Evolutionary conservation across 2,329 filamentous ascomycete species (phyloP).

Genomic region (Fusarium austroafricanum): DNA sequence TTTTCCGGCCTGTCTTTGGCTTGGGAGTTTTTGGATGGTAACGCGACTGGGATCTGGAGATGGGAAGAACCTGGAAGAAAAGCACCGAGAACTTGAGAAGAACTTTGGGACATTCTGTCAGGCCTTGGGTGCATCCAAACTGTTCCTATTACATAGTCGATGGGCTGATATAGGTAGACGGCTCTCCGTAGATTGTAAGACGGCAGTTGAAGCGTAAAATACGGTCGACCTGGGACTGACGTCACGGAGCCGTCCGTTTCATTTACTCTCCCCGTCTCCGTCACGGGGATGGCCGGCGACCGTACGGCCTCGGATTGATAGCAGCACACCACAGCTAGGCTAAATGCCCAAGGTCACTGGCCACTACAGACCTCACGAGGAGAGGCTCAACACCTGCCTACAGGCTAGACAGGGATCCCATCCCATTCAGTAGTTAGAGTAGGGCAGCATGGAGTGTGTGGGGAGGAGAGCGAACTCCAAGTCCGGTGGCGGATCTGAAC

Average conservation of each 20-base stretch:
- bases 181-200: not conserved
- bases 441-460: slow-evolving; percentile 28
- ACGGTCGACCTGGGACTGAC: slow-evolving; percentile 21
- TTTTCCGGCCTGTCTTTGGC: slow-evolving; percentile 10
- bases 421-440: no score
- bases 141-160: not conserved
- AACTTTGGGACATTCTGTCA: not conserved
- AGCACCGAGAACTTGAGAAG: not conserved
- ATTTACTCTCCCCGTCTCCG: slow-evolving; percentile 10
- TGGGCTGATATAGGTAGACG: not conserved
- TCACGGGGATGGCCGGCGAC: slow-evolving; percentile 18
- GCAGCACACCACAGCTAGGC: slow-evolving; percentile 18
- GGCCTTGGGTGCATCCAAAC: not conserved
- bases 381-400: slow-evolving; percentile 23
- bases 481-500: slow-evolving; percentile 39
- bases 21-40: slow-evolving; percentile 3
- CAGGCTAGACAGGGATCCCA: not conserved
- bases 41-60: slow-evolving; percentile 24
- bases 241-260: slow-evolving; percentile 34
- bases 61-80: slow-evolving; percentile 21
- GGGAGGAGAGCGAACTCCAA: slow-evolving; percentile 21
- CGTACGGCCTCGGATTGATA: slow-evolving; percentile 25
- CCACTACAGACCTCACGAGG: not conserved
- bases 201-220: slow-evolving; percentile 15
- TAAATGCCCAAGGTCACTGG: not conserved